Base-by-base conservation (phyloP, 1,284 basidiomycete genomes). In the Tausonia pullulans region DNA sequence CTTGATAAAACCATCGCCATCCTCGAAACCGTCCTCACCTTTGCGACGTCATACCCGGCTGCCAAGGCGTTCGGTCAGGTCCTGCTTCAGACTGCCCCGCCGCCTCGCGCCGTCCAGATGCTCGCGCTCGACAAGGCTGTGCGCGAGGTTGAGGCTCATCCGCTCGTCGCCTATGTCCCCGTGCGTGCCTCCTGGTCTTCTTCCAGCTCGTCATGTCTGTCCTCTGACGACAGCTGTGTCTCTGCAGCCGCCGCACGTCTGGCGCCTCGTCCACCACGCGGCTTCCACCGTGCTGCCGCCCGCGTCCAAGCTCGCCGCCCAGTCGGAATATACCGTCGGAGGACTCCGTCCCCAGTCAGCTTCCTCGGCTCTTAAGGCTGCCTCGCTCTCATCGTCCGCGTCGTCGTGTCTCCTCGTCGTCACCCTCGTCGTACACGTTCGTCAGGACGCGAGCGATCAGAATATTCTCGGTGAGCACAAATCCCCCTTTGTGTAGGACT, bases 71-170 rank as follows among this genome's bases (percentile, higher is more conserved):
- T 92, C 41, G 91, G 88, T 3, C 84, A 86, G 8, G 85, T 92
- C 0, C 79, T 97, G 1, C 76, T 96, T 3, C 92, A 96, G 73
- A 96, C 92, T 0, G 83, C 90, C 0, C 92, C 92, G 0, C 68
- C 73, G 0, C 76, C 79, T 5, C 78, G 86, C 27, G 82, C 84
- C 0, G 70, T 81, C 2, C 82, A 84, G 64, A 90, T 90, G 85
- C 85, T 88, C 69, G 79, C 82, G 0, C 87, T 95, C 70, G 79
- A 88, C 67, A 80, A 86, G 7, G 85, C 83, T 1, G 84, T 93
- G 78, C 83, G 86, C 43, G 90, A 94, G 78, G 86, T 88, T 13
- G 69, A 69, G 16, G 81, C 75, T 52, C 66, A 69, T 68, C 67
- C 70, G 3, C 67, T 72, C 9, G 70, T 74, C 4, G 67, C 74